phyloP scores from a whole-genome alignment of 306 rosid genomes.

The Canavalia gladiata region DNA sequence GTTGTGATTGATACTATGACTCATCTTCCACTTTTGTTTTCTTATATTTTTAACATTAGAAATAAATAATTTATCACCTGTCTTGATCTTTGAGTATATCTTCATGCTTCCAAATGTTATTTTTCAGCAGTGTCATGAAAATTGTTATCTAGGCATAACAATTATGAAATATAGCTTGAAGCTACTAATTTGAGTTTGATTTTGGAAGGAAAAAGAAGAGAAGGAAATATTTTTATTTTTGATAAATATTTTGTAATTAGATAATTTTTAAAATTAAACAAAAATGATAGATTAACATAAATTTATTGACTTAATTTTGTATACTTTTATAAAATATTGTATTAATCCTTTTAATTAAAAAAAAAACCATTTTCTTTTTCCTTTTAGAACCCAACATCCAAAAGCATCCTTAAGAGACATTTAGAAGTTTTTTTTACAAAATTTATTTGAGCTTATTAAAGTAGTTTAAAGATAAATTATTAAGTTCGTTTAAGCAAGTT shows the following conservation, averaged over 20 bases:
- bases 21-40: neutral
- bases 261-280: too few relatives aligned
- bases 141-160: neutral
- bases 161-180: neutral
- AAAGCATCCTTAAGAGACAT: too few relatives aligned
- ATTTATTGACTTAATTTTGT: too few relatives aligned
- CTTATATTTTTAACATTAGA: neutral
- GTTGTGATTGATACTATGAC: slow-evolving; percentile 23
- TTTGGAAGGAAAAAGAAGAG: neutral
- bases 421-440: too few relatives aligned
- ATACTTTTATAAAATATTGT: too few relatives aligned
- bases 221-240: neutral
- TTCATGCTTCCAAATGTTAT: neutral
- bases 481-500: too few relatives aligned
- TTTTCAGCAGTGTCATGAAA: slow-evolving; percentile 20
- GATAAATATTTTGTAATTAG: neutral
- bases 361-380: too few relatives aligned
- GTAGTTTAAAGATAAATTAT: too few relatives aligned
- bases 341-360: too few relatives aligned
- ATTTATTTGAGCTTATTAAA: too few relatives aligned
- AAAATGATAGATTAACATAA: too few relatives aligned
- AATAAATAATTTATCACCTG: neutral
- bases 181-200: neutral
- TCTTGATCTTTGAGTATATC: neutral
- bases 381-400: too few relatives aligned